phyloP scores from a whole-genome alignment of 352 stramenopile genomes.

The Phytopythium delawarense region DNA sequence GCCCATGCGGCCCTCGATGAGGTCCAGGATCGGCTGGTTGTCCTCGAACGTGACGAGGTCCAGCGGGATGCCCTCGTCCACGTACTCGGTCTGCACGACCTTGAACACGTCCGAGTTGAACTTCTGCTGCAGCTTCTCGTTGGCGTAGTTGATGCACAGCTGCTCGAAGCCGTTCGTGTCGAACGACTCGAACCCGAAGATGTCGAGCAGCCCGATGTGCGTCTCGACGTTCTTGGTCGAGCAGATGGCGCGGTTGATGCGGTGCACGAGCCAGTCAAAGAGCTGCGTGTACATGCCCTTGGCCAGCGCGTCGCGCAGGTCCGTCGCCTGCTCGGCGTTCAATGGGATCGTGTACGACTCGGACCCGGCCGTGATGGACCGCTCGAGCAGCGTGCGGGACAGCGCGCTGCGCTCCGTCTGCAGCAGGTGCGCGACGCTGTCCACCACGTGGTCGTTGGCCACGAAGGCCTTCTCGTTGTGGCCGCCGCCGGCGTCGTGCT shows the following conservation, averaged over 20 bases:
- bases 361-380: conserved; percentile 89
- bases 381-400: conserved; percentile 85
- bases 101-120: conserved; percentile 95
- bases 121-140: conserved; percentile 89
- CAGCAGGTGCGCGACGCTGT: conserved; percentile 55
- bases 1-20: conserved; percentile 85
- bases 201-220: conserved; percentile 93
- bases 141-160: conserved; percentile 91
- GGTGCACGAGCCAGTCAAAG: conserved; percentile 95
- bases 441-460: conserved; percentile 49
- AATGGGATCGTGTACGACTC: conserved; percentile 93
- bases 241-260: conserved; percentile 78
- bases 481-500: conserved; percentile 19
- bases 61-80: conserved; percentile 89
- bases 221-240: conserved; percentile 67
- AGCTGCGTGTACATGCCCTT: conserved; percentile 96
- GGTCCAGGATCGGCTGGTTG: conserved; percentile 89
- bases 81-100: conserved; percentile 93
- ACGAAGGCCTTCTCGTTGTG: conserved; percentile 56
- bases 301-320: conserved; percentile 93
- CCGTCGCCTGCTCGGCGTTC: conserved; percentile 80
- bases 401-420: conserved; percentile 65
- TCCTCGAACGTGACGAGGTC: conserved; percentile 87
- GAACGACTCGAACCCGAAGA: conserved; percentile 96
- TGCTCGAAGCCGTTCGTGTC: conserved; percentile 88